These are phyloP conservation scores for Cyberlindnera euphorbiae DNA, from an alignment of 805 yeast species.

Conservation along the genomic window DNA sequence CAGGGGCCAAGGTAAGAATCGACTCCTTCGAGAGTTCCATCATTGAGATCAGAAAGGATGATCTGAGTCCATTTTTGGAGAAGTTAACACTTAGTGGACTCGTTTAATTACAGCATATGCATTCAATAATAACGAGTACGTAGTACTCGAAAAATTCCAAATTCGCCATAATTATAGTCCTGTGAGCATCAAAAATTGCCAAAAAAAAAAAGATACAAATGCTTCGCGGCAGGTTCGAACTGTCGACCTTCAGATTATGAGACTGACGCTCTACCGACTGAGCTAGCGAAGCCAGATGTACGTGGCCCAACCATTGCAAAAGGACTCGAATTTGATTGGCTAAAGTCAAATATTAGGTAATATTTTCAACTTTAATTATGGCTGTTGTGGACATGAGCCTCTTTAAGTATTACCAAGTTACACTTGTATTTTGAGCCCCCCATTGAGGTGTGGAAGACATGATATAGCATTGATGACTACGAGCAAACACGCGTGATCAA, in stretches of 20 bases:
- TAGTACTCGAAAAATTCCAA: too few species aligned
- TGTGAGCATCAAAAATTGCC: conserved; percentile 2
- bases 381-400: too few species aligned
- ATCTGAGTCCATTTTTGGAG: conserved; percentile 82
- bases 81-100: conserved; percentile 71
- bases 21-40: conserved; percentile 95
- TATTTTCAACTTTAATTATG: too few species aligned
- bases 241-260: conserved; percentile 54
- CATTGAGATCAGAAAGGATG: conserved; percentile 85
- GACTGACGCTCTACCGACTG: conserved; percentile 57
- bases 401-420: too few species aligned
- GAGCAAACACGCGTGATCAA: too few species aligned
- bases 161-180: too few species aligned
- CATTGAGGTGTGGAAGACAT: too few species aligned
- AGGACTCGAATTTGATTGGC: too few species aligned
- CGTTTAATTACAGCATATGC: too few species aligned
- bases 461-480: too few species aligned
- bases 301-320: neutral
- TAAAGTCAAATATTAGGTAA: too few species aligned
- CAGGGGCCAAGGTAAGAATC: conserved; percentile 85
- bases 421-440: too few species aligned
- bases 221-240: conserved; percentile 52
- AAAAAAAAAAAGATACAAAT: conserved; percentile 19
- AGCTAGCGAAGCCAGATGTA: conserved; percentile 41
- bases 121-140: neutral